These are phyloP conservation scores for Curvularia verruculosa DNA, from an alignment of 2,329 filamentous ascomycete genomes.

Conservation along the genomic window DNA sequence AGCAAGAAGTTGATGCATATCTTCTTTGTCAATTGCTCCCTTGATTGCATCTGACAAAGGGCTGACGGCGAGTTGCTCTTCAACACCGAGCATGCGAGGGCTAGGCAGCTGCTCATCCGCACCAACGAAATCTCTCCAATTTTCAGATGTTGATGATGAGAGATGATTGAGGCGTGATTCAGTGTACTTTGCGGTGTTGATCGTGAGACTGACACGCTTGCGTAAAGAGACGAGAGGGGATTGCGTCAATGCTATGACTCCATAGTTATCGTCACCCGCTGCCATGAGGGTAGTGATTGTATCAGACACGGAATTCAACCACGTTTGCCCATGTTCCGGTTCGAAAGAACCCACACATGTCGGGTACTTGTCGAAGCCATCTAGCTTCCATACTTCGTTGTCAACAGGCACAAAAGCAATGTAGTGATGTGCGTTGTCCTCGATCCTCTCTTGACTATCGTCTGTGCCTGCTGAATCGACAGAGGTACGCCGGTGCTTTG, in stretches of 20 bases:
- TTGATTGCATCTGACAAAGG: slow-evolving; percentile 21
- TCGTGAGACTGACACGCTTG: slow-evolving; percentile 52
- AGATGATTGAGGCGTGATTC: slow-evolving; percentile 50
- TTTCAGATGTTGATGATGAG: slow-evolving; percentile 26
- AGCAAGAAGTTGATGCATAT: slow-evolving; percentile 26
- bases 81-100: slow-evolving; percentile 24
- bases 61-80: slow-evolving; percentile 21
- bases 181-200: slow-evolving; percentile 52
- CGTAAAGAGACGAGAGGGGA: slow-evolving; percentile 64
- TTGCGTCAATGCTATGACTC: slow-evolving; percentile 74
- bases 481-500: slow-evolving; percentile 45
- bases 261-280: slow-evolving; percentile 73
- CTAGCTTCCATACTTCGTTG: slow-evolving; percentile 84
- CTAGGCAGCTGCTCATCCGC: slow-evolving; percentile 31
- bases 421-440: slow-evolving; percentile 80
- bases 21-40: slow-evolving; percentile 28
- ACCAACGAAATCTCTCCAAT: slow-evolving; percentile 53
- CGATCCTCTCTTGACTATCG: slow-evolving; percentile 54
- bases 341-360: slow-evolving; percentile 61
- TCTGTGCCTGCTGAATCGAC: slow-evolving; percentile 37
- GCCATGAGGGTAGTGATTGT: slow-evolving; percentile 72
- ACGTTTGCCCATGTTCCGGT: slow-evolving; percentile 55
- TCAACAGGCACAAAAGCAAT: slow-evolving; percentile 82
- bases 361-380: slow-evolving; percentile 78
- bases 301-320: slow-evolving; percentile 69